phyloP scores from a whole-genome alignment of 2,329 filamentous ascomycete genomes.

The Colletotrichum somersetense region DNA sequence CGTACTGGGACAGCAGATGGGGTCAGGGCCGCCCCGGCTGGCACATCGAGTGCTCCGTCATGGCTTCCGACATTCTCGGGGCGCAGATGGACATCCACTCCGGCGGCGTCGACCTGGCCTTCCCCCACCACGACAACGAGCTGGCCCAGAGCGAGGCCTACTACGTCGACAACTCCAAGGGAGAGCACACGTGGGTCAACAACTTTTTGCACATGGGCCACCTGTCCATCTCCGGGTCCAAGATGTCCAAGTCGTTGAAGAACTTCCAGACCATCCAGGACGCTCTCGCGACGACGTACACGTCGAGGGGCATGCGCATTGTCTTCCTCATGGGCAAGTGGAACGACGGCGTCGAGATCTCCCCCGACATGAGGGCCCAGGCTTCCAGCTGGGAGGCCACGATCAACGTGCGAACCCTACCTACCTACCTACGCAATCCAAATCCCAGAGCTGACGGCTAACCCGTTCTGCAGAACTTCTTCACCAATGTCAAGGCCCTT shows the following conservation, averaged over 20 bases:
- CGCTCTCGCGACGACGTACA: constrained; percentile 78
- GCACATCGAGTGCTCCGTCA: constrained; percentile 97
- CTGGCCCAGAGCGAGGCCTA: constrained; percentile 92
- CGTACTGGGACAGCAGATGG: constrained; percentile 90
- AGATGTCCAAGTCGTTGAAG: constrained; percentile 97
- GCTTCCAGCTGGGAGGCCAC: constrained; percentile 85
- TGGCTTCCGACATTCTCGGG: constrained; percentile 92
- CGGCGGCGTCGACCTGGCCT: constrained; percentile 90
- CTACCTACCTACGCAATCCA: too few species aligned
- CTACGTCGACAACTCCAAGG: constrained; percentile 68
- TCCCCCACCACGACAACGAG: constrained; percentile 95
- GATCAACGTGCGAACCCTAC: constrained; percentile 66
- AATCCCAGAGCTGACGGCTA: constrained; percentile 13
- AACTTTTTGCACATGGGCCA: constrained; percentile 98
- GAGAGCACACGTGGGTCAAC: constrained; percentile 85
- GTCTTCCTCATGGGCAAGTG: constrained; percentile 90
- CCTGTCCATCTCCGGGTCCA: constrained; percentile 83
- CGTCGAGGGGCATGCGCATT: constrained; percentile 82
- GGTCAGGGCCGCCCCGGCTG: constrained; percentile 90
- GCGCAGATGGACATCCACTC: constrained; percentile 92
- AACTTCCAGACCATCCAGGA: constrained; percentile 96
- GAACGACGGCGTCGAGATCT: constrained; percentile 93
- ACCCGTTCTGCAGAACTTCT: constrained; percentile 63
- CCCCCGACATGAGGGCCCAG: constrained; percentile 81
- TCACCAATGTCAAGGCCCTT: constrained; percentile 68